Base-by-base conservation (phyloP, 805 yeast species). In the Wickerhamiella hasegawae region DNA sequence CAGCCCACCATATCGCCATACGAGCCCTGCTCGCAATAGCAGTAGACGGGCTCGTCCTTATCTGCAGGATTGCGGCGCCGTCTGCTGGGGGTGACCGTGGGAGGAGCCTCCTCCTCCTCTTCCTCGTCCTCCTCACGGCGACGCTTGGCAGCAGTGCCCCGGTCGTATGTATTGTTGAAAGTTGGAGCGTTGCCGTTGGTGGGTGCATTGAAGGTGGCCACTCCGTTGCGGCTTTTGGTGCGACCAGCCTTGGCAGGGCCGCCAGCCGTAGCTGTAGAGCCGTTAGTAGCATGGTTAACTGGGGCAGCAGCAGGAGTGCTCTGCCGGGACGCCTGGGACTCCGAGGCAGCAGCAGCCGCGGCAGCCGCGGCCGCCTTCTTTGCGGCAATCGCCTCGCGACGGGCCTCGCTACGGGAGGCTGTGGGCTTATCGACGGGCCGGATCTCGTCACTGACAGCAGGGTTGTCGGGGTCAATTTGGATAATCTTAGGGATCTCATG, bases 1-100 rank as follows among this genome's bases (percentile, higher is more conserved):
- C 98, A 90, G 2, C 94, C 98, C 40, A 90, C 96, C 98, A 90
- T 90, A 51, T 90, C 97, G 15, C 98, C 98, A 53, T 80, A 90
- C 4, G 96, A 87, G 1, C 85, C 94, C 54, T 85, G 95, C 54
- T 84, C 82, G 60, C 98, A 90, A 60, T 87, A 85, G 57, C 98
- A 90, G 54, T 87, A 87, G 2, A 84, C 71, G 1, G 93, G 94
- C 49, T 85, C 96, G 17, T 63, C 65, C 32, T 53, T 56, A 38
- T 44, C 36, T 24, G 29, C 28, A 9, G 33, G 30, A 28, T 35
- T 16, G 37, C 51, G 35, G 18, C 50, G 32, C 29, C 44, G 36
- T 18, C 36, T 18, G 22, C 40, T 3, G 25, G 28, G 12, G 21
- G 18, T 24, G 39, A 39, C 26, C 30, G 32, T 10, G 19, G 31